Conservation (phyloP, 305 asterid species). For the Plantago lanceolata region DNA sequence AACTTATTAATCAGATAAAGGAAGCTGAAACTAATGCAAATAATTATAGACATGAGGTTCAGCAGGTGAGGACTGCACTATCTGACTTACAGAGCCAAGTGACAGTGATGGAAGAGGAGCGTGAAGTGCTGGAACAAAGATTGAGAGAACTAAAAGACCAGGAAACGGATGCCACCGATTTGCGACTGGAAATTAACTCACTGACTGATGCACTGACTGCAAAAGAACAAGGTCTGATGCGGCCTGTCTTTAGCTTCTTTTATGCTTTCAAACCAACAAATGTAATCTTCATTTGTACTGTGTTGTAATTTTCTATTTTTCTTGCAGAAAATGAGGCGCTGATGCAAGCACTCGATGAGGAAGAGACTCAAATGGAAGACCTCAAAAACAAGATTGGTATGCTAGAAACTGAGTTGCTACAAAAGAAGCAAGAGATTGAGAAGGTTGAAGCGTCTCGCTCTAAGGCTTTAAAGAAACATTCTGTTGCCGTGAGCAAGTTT, state of each 20-base stretch:
- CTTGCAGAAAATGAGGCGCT: constrained; percentile 76
- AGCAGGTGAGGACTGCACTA: constrained; percentile 45
- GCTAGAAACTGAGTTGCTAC: constrained; percentile 63
- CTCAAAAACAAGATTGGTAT: constrained; percentile 50
- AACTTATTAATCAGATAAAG: constrained; percentile 86
- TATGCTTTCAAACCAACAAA: constrained; percentile 11
- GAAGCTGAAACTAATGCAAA: constrained; percentile 72
- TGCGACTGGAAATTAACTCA: constrained; percentile 55
- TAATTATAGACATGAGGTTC: constrained; percentile 62
- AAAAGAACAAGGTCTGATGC: constrained; percentile 79
- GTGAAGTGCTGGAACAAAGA: constrained; percentile 43
- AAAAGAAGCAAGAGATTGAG: constrained; percentile 70
- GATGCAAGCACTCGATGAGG: constrained; percentile 93
- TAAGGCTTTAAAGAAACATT: constrained; percentile 86
- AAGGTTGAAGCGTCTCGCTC: constrained; percentile 83
- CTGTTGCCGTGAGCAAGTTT: constrained; percentile 87
- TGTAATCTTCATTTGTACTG: constrained; percentile 20
- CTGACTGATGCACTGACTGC: constrained; percentile 65
- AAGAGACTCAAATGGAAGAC: constrained; percentile 89
- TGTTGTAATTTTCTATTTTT: constrained; percentile 22
- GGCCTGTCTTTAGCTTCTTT: constrained; percentile 20
- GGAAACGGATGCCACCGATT: constrained; percentile 41
- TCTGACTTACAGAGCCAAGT: constrained; percentile 51
- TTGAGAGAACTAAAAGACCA: constrained; percentile 52
- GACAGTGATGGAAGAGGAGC: constrained; percentile 56